These are phyloP conservation scores for Dictyophora rubrovolvata DNA, from an alignment of 768 basidiomycete species.

Conservation along the genomic window DNA sequence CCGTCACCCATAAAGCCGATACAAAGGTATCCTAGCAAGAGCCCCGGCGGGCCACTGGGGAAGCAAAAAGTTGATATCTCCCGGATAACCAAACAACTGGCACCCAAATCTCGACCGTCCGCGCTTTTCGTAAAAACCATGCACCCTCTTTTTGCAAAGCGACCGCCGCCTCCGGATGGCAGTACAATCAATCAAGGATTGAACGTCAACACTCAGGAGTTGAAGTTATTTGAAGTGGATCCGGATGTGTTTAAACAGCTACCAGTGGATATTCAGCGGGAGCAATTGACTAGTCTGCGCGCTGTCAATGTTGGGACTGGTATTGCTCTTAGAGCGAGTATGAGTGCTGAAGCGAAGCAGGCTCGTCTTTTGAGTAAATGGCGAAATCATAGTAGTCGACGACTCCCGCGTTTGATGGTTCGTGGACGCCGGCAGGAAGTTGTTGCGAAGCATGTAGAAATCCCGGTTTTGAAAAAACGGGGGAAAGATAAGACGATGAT, in stretches of 20 bases:
- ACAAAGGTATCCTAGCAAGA: not conserved
- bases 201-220: conserved; percentile 43
- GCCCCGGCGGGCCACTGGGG: conserved; percentile 5
- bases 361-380: conserved; percentile 5
- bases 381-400: conserved; percentile 4
- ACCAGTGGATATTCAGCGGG: conserved; percentile 58
- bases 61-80: conserved; percentile 21
- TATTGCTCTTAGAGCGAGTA: conserved; percentile 7
- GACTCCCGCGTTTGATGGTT: conserved; percentile 16
- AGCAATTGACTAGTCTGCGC: conserved; percentile 45
- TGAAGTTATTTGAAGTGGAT: conserved; percentile 62
- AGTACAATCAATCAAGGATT: conserved; percentile 19
- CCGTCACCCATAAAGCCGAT: not conserved
- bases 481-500: conserved; percentile 33
- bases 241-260: conserved; percentile 56
- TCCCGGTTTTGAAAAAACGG: conserved; percentile 47
- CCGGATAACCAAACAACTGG: conserved; percentile 54
- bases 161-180: conserved; percentile 12
- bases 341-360: conserved; percentile 9
- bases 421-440: not conserved
- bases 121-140: conserved; percentile 24
- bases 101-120: conserved; percentile 39
- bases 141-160: conserved; percentile 28
- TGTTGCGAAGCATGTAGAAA: conserved; percentile 38
- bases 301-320: conserved; percentile 10